Percentiles rank a stretch among this genome's conserved stretches.
phyloP scores from a whole-genome alignment of 805 yeast species.

The Ogataea sp. region DNA sequence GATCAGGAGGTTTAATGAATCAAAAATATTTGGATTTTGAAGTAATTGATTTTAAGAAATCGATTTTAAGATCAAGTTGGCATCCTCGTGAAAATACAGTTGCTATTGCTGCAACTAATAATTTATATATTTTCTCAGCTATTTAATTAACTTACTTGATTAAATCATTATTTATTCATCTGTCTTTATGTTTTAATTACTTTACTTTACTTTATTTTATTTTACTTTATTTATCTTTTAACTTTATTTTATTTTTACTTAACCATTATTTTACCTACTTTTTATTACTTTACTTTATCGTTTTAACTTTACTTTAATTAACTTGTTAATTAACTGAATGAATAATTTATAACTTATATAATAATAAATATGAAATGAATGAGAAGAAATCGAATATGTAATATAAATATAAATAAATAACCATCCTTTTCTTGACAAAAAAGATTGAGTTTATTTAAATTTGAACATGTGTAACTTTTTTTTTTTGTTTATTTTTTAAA shows the following conservation, averaged over 20 bases:
- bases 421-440: no score
- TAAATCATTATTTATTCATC: neutral
- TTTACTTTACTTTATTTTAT: neutral
- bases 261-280: neutral
- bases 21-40: conserved; percentile 63
- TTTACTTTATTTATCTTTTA: neutral
- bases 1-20: conserved; percentile 32
- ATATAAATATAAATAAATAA: no score
- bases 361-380: no score
- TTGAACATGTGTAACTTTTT: no score
- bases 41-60: conserved; percentile 87
- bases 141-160: conserved; percentile 26
- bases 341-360: no score
- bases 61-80: conserved; percentile 94
- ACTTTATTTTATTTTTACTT: neutral
- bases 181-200: neutral
- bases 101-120: conserved; percentile 97
- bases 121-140: conserved; percentile 77
- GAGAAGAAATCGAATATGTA: no score
- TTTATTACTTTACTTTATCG: neutral
- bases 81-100: conserved; percentile 95
- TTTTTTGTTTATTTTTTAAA: no score
- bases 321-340: no score
- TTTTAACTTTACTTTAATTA: neutral
- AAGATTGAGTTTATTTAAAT: no score